Base-by-base conservation (phyloP, 176 grass and related monocot genomes). In the Cymbopogon citratus region DNA sequence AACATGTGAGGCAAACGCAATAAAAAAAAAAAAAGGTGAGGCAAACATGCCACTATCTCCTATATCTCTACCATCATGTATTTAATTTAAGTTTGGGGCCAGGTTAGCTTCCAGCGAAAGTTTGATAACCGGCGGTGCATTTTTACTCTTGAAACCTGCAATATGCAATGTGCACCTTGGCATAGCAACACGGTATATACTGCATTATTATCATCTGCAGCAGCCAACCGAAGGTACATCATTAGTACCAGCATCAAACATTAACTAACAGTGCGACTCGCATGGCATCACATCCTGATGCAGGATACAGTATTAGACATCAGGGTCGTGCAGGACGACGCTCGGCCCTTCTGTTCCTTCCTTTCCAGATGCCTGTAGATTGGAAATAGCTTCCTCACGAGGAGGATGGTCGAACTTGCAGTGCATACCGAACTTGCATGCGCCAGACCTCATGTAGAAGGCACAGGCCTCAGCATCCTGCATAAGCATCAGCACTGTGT, bases 381-480 rank as follows among this genome's bases (percentile, higher is more conserved):
- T 91, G 33, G 86, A 69, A 25, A 98, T 68, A 28, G 86, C 88
- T 83, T 90, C 85, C n/a, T 60, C 76, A 1, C 80, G 92, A 41
- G 92, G 88, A 24, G 95, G 95, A 52, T 98, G 96, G 76, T 99
- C 96, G 54, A 95, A 95, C 72, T 73, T 99, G 81, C 97, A 99
- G 4, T 52, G 80, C 41, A 12, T 65, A 12, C 91, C 97, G 41
- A 89, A 96, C 74, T 72, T 90, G 97, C 97, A 99, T 14, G 73
- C 91, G 54, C 92, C 91, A 0, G 87, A 93, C 80, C 78, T 96
- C 91, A 99, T 85, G 91, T 99, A 99, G 77, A 89, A 96, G 78
- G 83, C 63, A 43, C 97, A 99, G 5, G 83, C 27, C 56, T 77
- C 81, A 2, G 97, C 91, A 9, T 83, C 93, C 97, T 96, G 89